phyloP scores from a whole-genome alignment of 2,329 filamentous ascomycete species.

The Macrophomina phaseolina region DNA sequence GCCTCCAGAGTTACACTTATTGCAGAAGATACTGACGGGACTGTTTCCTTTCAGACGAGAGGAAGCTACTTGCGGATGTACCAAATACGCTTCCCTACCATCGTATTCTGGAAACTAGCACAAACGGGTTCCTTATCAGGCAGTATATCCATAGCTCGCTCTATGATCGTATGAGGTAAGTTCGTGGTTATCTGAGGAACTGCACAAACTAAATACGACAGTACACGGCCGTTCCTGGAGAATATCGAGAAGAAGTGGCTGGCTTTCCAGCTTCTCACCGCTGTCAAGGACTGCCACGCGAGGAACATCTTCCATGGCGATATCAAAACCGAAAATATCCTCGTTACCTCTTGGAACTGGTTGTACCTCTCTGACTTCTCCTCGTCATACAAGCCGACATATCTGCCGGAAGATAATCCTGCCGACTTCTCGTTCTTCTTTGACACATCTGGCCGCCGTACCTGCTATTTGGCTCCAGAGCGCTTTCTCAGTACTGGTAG shows the following conservation, averaged over 20 bases:
- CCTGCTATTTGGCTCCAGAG: constrained; percentile 94
- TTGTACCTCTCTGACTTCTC: constrained; percentile 98
- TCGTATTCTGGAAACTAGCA: constrained; percentile 87
- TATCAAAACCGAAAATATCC: constrained; percentile 96
- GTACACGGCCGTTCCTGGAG: constrained; percentile 93
- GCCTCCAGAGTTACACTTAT: constrained; percentile 25
- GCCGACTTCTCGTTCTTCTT: constrained; percentile 98
- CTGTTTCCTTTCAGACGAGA: constrained; percentile 66
- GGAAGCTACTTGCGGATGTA: constrained; percentile 77
- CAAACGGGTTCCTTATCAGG: constrained; percentile 88
- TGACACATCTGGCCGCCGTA: constrained; percentile 87
- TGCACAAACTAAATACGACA: constrained; percentile 49
- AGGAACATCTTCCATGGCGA: constrained; percentile 93
- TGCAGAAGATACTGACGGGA: constrained; percentile 10
- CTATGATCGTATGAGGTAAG: constrained; percentile 82
- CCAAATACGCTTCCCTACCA: constrained; percentile 93
- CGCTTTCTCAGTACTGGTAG: constrained; percentile 78
- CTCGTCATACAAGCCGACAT: constrained; percentile 90
- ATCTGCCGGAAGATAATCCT: constrained; percentile 93
- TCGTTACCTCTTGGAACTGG: constrained; percentile 99
- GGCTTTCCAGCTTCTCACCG: constrained; percentile 91
- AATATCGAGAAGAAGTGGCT: constrained; percentile 99
- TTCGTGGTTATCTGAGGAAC: background rate
- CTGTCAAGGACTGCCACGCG: constrained; percentile 87
- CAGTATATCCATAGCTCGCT: constrained; percentile 96